phyloP scores from a whole-genome alignment of 2,329 filamentous ascomycete genomes.

The Cladosporium sp. region DNA sequence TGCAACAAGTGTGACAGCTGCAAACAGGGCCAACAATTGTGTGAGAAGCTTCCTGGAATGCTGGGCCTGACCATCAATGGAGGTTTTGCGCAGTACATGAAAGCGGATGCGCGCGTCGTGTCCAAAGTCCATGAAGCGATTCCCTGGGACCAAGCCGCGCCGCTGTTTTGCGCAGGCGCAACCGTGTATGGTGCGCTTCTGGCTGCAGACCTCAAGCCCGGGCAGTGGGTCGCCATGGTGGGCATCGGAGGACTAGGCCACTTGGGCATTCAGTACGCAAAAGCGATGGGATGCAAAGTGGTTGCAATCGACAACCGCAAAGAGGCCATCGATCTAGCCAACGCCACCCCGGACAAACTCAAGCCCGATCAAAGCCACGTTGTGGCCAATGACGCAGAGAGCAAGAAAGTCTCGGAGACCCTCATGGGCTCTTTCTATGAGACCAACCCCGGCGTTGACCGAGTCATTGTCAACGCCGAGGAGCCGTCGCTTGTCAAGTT shows the following conservation, averaged over 20 bases:
- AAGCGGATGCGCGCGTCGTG: constrained; percentile 22
- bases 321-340: constrained; percentile 2
- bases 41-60: constrained; percentile 13
- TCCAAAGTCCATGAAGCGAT: constrained; percentile 42
- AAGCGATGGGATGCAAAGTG: constrained; percentile 42
- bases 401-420: constrained; percentile 4
- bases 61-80: constrained; percentile 12
- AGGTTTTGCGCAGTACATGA: constrained; percentile 12
- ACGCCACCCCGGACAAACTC: not conserved
- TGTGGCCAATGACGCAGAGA: constrained; percentile 1
- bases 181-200: constrained; percentile 46
- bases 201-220: constrained; percentile 18
- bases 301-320: constrained; percentile 45
- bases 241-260: constrained; percentile 45
- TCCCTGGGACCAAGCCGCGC: constrained; percentile 51
- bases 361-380: constrained; percentile 8
- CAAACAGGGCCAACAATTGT: constrained; percentile 7
- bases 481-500: constrained; percentile 6
- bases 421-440: constrained; percentile 14
- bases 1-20: constrained; percentile 14
- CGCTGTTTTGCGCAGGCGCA: constrained; percentile 59
- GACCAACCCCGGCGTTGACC: constrained; percentile 14
- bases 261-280: constrained; percentile 45
- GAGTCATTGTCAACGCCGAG: constrained; percentile 11
- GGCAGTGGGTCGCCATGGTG: constrained; percentile 41